These are phyloP conservation scores for Neonectria neomacrospora DNA, from an alignment of 2,329 filamentous ascomycete genomes.

Conservation along the genomic window DNA sequence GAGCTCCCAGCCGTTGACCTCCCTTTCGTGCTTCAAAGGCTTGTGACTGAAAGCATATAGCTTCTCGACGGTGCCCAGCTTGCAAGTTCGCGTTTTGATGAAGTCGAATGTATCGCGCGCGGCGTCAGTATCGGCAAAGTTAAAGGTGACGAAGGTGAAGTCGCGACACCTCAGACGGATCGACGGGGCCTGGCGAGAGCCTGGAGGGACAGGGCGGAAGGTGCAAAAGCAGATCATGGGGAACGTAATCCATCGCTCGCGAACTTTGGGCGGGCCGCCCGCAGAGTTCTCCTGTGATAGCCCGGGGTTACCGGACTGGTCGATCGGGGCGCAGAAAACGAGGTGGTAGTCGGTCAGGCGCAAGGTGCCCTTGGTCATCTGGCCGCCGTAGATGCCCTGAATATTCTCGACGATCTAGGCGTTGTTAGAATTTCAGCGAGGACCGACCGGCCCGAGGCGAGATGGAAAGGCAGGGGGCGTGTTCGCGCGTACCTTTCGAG, in stretches of 20 bases:
- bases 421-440: conserved; percentile 31
- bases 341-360: conserved; percentile 73
- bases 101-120: conserved; percentile 90
- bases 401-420: conserved; percentile 66
- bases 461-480: conserved; percentile 3
- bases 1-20: conserved; percentile 81
- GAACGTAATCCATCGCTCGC: conserved; percentile 93
- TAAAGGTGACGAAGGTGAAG: conserved; percentile 93
- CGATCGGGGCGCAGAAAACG: conserved; percentile 60
- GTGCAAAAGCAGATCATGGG: conserved; percentile 88
- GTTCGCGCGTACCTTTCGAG: conserved; percentile 51
- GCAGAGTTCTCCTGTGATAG: conserved; percentile 28
- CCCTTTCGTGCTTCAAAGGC: conserved; percentile 77
- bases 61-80: conserved; percentile 83
- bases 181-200: conserved; percentile 77
- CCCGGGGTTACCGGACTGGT: conserved; percentile 41
- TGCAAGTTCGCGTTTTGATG: conserved; percentile 84
- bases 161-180: conserved; percentile 92
- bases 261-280: conserved; percentile 48
- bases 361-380: conserved; percentile 66
- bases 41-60: conserved; percentile 91
- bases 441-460: conserved; percentile 4
- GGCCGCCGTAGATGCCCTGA: conserved; percentile 68
- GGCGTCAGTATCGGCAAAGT: conserved; percentile 78
- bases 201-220: conserved; percentile 77